phyloP scores from a whole-genome alignment of 2,329 filamentous ascomycete species.

The Sphaceloma murrayae region DNA sequence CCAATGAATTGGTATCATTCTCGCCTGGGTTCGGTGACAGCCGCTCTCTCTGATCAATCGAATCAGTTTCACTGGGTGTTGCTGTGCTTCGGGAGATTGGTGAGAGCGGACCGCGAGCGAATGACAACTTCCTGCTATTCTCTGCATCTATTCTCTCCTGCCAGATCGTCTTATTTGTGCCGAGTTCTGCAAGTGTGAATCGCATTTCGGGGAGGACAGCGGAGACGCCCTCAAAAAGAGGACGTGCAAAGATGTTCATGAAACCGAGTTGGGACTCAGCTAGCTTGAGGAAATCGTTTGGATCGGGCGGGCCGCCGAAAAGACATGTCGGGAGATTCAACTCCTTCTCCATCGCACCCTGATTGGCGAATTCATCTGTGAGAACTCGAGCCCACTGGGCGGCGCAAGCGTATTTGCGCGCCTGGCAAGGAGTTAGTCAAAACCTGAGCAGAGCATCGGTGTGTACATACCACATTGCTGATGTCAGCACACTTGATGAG shows the following conservation, averaged over 20 bases:
- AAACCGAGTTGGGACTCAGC: slow-evolving; percentile 86
- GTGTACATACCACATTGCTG: slow-evolving; percentile 76
- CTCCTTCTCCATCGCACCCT: slow-evolving; percentile 83
- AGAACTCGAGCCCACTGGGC: slow-evolving; percentile 84
- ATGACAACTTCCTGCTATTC: slow-evolving; percentile 37
- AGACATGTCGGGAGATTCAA: slow-evolving; percentile 80
- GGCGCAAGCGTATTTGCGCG: slow-evolving; percentile 72
- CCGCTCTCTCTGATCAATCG: slow-evolving; percentile 17
- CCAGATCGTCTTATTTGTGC: slow-evolving; percentile 67
- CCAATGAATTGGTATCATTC: slow-evolving; percentile 10
- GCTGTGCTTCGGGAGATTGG: slow-evolving; percentile 18
- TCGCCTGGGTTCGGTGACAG: slow-evolving; percentile 15
- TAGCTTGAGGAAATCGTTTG: slow-evolving; percentile 72
- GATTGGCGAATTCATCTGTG: slow-evolving; percentile 90
- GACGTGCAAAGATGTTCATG: slow-evolving; percentile 91
- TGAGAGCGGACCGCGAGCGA: slow-evolving; percentile 24
- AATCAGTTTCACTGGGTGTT: slow-evolving; percentile 18
- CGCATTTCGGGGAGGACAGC: slow-evolving; percentile 76
- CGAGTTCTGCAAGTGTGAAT: slow-evolving; percentile 75
- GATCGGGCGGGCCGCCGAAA: slow-evolving; percentile 66
- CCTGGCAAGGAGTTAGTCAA: slow-evolving; percentile 41
- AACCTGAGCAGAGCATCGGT: background rate
- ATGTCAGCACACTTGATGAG: slow-evolving; percentile 98
- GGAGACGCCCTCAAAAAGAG: slow-evolving; percentile 78
- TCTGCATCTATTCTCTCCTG: slow-evolving; percentile 57